Conservation (phyloP, 768 basidiomycete species). For the Trametes cingulata region DNA sequence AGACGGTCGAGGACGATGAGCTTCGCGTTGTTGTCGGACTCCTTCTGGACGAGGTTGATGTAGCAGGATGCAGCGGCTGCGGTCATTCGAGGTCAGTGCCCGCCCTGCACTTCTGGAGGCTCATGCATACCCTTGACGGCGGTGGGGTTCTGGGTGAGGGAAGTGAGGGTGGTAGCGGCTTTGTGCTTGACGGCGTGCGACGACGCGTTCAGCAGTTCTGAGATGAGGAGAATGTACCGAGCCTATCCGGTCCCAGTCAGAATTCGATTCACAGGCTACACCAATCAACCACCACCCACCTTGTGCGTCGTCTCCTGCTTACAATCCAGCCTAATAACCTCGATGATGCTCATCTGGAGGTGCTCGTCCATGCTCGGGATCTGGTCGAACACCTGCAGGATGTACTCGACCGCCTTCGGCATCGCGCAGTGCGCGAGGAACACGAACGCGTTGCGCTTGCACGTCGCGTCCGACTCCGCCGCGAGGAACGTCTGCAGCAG, state of each 20-base stretch:
- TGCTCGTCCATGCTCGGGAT: slow-evolving; percentile 84
- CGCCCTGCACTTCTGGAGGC: background rate
- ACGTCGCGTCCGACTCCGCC: slow-evolving; percentile 94
- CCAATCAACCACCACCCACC: slow-evolving; percentile 45
- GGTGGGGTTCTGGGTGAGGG: slow-evolving; percentile 91
- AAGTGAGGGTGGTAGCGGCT: slow-evolving; percentile 92
- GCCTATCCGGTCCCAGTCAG: slow-evolving; percentile 47
- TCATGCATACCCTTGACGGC: slow-evolving; percentile 80
- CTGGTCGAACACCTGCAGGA: slow-evolving; percentile 81
- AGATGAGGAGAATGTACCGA: slow-evolving; percentile 93
- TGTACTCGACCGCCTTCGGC: slow-evolving; percentile 89
- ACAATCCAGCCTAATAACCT: slow-evolving; percentile 89
- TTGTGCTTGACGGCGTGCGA: slow-evolving; percentile 98
- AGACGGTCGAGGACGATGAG: slow-evolving; percentile 94
- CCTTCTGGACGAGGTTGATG: slow-evolving; percentile 88
- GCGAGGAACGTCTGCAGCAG: slow-evolving; percentile 94
- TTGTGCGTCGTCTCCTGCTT: slow-evolving; percentile 80
- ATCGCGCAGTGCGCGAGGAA: slow-evolving; percentile 87
- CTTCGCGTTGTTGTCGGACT: slow-evolving; percentile 99
- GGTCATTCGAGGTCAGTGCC: background rate
- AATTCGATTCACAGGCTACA: background rate
- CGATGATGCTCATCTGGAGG: slow-evolving; percentile 94
- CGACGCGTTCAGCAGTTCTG: slow-evolving; percentile 84
- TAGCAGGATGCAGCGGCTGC: slow-evolving; percentile 72
- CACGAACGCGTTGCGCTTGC: slow-evolving; percentile 96